These are phyloP conservation scores for Heterobasidion irregulare DNA, from an alignment of 1,284 basidiomycete genomes.

Conservation along the genomic window DNA sequence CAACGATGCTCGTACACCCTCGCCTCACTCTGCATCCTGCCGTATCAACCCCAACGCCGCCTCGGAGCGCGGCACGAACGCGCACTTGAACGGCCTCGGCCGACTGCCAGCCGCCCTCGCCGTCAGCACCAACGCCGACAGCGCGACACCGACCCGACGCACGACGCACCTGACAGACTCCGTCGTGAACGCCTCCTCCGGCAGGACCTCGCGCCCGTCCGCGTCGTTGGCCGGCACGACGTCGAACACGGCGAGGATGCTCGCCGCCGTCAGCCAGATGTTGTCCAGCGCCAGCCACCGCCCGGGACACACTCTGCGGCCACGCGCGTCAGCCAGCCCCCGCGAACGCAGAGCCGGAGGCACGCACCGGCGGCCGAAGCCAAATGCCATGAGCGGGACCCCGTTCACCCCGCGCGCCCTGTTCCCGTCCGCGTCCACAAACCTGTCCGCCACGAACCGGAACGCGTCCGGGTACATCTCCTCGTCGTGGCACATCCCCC, in stretches of 20 bases:
- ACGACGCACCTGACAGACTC: not conserved
- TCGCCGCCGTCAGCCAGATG: not conserved
- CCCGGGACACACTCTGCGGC: not conserved
- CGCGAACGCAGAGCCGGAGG: not conserved
- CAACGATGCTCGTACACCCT: too few species aligned
- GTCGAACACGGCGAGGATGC: not conserved
- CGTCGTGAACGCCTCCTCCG: not conserved
- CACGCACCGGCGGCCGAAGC: not conserved
- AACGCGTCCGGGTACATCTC: not conserved
- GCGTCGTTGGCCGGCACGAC: not conserved
- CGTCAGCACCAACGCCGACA: too few species aligned
- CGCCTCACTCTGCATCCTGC: slow-evolving; percentile 2
- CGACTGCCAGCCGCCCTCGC: too few species aligned
- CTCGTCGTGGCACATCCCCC: not conserved
- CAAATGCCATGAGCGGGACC: not conserved
- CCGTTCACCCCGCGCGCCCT: not conserved
- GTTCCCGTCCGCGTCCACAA: not conserved
- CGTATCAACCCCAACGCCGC: not conserved
- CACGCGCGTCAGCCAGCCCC: too few species aligned
- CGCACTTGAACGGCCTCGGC: too few species aligned
- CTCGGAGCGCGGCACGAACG: not conserved
- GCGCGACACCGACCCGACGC: too few species aligned
- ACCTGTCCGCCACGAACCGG: not conserved
- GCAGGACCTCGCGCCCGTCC: not conserved
- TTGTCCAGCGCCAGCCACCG: not conserved